Base-by-base conservation (phyloP, 2,329 filamentous ascomycete species). In the Alternaria arborescens region DNA sequence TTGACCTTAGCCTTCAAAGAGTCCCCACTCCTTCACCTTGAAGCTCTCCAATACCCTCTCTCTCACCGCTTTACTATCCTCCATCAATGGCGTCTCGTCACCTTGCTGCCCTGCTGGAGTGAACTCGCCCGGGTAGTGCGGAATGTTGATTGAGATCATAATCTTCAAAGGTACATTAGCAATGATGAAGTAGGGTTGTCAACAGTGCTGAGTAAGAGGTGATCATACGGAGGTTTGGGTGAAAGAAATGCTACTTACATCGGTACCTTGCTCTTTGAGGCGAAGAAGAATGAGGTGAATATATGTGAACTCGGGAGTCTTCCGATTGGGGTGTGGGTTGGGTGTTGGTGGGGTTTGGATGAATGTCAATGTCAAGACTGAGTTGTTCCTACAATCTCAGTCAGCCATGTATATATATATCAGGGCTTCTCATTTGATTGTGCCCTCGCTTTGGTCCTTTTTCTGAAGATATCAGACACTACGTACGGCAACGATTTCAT, bases 121-220 rank as follows among this genome's bases (percentile, higher is more conserved):
- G 75, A 93, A 93, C 77, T 91, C 87, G 64, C 89, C 89, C 69
- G 87, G 85, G 68, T 93, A 89, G 74, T 95, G 90, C 28, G 94
- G 94, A 48, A 97, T 91, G 79, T 97, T 97, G 74, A 97, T 87
- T 41, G 91, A 91, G 64, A 97, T 88, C 47, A 97, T 82, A 40
- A 98, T 81, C 56, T 42, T 55, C 34, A 16, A 22, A 18, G 0
- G 1, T 1, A 30, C 34, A 32, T 41, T 32, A 30, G 43, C 8
- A 3, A 20, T 22, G 38, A 41, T 14, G 38, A 22, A 22, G 18
- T 41, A 10, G 38, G 10, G 8, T 18, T 18, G 38, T 22, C 18
- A 41, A 41, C 5, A 7, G 2, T 12, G 7, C n/a, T 14, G 10
- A 20, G 38, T 22, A 22, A 41, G 3, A 12, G 38, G 38, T 40